Conservation (phyloP, 768 basidiomycete species). For the Serendipita vermifera region DNA sequence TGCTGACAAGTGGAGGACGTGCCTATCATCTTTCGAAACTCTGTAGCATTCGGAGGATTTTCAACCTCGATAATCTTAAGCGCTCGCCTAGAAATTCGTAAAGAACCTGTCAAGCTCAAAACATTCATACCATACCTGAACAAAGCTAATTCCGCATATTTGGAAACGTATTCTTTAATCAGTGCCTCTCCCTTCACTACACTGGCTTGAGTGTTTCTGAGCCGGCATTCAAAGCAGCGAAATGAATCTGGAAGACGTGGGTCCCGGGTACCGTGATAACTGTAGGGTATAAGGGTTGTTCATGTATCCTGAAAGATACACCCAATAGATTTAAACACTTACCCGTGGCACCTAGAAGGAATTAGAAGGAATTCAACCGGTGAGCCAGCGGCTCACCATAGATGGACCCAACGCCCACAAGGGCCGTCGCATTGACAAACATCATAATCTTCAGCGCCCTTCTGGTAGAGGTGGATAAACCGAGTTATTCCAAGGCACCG, state of each 20-base stretch:
- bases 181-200: slow-evolving; percentile 48
- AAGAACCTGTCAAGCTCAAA: background rate
- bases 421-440: slow-evolving; percentile 52
- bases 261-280: slow-evolving; percentile 52
- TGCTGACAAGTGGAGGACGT: slow-evolving; percentile 16
- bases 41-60: slow-evolving; percentile 29
- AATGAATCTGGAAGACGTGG: slow-evolving; percentile 46
- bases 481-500: too few species aligned
- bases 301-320: too few species aligned
- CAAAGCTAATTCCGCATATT: slow-evolving; percentile 54
- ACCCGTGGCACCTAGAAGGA: slow-evolving; percentile 48
- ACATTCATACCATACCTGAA: slow-evolving; percentile 40
- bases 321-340: slow-evolving; percentile 11
- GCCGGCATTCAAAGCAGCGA: slow-evolving; percentile 64
- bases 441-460: slow-evolving; percentile 43
- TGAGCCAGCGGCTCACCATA: slow-evolving; percentile 39
- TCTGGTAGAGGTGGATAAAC: slow-evolving; percentile 6
- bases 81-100: slow-evolving; percentile 36
- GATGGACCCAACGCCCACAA: slow-evolving; percentile 64
- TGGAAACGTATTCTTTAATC: slow-evolving; percentile 46
- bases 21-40: slow-evolving; percentile 55
- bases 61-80: slow-evolving; percentile 53
- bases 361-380: background rate
- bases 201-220: slow-evolving; percentile 52
- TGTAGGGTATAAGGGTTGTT: too few species aligned